phyloP scores from a whole-genome alignment of 208 protist genomes.

The Tritrichomonas foetus region DNA sequence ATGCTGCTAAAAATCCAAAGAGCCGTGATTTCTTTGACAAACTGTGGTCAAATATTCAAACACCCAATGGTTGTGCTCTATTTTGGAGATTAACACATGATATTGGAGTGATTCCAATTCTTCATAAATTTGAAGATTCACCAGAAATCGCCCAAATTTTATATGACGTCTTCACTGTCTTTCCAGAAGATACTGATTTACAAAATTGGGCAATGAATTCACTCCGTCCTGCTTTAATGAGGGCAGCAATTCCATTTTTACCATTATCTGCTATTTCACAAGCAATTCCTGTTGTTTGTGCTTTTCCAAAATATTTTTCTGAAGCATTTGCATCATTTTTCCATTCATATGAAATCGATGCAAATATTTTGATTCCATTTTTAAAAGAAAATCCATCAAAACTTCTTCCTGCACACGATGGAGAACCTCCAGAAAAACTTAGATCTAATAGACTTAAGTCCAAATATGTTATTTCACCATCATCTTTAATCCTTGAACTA shows the following conservation, averaged over 20 bases:
- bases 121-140: background rate
- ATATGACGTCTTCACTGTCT: background rate
- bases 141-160: background rate
- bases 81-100: constrained; percentile 8
- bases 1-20: background rate
- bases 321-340: background rate
- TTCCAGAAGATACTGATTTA: background rate
- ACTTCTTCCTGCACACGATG: no score
- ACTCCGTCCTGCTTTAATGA: background rate
- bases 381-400: no score
- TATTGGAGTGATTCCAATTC: background rate
- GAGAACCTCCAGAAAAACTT: no score
- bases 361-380: background rate
- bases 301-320: background rate
- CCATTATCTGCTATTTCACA: background rate
- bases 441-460: background rate
- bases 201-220: background rate
- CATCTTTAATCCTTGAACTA: background rate
- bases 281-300: background rate
- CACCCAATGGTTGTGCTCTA: no score
- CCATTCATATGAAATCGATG: background rate
- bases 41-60: background rate
- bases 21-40: background rate
- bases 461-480: background rate
- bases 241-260: background rate